Evolutionary conservation across 495 filamentous ascomycete species (phyloP).

Genomic region (Neurospora africana): DNA sequence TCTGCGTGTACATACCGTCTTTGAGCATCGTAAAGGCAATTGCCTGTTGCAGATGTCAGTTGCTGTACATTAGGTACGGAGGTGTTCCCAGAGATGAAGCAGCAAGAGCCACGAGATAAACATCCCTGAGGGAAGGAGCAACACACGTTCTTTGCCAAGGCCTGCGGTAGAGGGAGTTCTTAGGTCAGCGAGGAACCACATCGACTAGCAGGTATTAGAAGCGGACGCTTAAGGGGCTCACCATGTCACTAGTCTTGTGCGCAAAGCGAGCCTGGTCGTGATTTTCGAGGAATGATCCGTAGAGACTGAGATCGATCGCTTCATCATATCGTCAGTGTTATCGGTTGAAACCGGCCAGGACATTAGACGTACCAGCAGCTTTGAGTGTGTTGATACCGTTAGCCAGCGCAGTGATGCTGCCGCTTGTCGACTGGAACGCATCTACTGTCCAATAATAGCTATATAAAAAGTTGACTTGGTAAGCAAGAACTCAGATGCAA

Average conservation of each 20-base stretch:
- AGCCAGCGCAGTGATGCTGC: slow-evolving; percentile 49
- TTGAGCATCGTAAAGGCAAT: slow-evolving; percentile 62
- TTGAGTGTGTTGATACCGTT: slow-evolving; percentile 49
- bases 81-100: background rate
- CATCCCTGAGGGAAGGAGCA: slow-evolving; percentile 10
- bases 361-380: slow-evolving; percentile 3
- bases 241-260: slow-evolving; percentile 42
- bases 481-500: background rate
- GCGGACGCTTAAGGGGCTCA: background rate
- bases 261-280: slow-evolving; percentile 66
- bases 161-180: background rate
- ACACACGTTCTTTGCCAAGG: slow-evolving; percentile 17
- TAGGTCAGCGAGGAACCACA: background rate
- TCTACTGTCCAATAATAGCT: slow-evolving; percentile 50
- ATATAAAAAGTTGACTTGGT: background rate
- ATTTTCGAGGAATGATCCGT: slow-evolving; percentile 71
- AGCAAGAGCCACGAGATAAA: background rate
- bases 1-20: slow-evolving; percentile 31
- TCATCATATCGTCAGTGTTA: background rate
- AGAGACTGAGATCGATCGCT: slow-evolving; percentile 51
- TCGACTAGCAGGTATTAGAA: background rate
- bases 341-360: background rate
- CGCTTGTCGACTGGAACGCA: slow-evolving; percentile 50
- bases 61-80: background rate
- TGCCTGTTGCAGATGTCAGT: slow-evolving; percentile 49